Base-by-base conservation (phyloP, 768 basidiomycete species). In the Termitomyces sp. region DNA sequence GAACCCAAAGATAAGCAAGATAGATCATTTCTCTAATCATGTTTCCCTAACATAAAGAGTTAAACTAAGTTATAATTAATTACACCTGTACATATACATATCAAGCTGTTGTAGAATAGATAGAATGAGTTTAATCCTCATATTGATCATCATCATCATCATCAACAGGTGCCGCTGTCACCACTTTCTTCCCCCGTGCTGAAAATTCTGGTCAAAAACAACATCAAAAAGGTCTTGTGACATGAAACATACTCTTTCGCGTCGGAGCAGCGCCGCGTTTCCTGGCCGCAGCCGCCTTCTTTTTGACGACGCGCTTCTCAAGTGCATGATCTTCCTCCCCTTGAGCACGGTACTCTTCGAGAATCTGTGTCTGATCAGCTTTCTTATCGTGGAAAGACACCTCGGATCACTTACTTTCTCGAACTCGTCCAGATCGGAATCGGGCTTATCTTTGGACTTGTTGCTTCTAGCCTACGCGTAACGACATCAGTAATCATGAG, bases 371-470 rank as follows among this genome's bases (percentile, higher is more conserved):
- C 16, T 4, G 20, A 44, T 66, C 51, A 34, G 27, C 27, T 46
- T 13, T 29, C 22, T 32, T 9, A n/a, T 31, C 29, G 27, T 22
- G 49, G 36, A 14, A 29, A 36, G 43, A 22, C 14, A 34, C 5
- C 4, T 22, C 5, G 6, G 18, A 12, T 46, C 8, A 67, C 75
- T 31, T 59, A 91, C 94, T 67, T 79, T 79, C 70, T 98, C 94
- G 66, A 99, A 99, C 72, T 99, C 96, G 61, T 95, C 89, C 47
- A 98, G 74, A 65, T 98, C 96, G 0, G 88, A 82, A 63, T 97
- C 95, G 3, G 94, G 92, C 70, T 97, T 98, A 68, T 88, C 92
- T 61, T 90, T 84, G 34, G 87, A 88, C 72, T 97, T 98, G 73
- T 96, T 96, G 32, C 83, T 73, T n/a, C 93, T 82, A 36, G 93